A percentile compares a stretch with the other conserved stretches of the same genome.
These are phyloP conservation scores for Guadua angustifolia DNA, from an alignment of 176 grass and related monocot genomes.

Conservation along the genomic window DNA sequence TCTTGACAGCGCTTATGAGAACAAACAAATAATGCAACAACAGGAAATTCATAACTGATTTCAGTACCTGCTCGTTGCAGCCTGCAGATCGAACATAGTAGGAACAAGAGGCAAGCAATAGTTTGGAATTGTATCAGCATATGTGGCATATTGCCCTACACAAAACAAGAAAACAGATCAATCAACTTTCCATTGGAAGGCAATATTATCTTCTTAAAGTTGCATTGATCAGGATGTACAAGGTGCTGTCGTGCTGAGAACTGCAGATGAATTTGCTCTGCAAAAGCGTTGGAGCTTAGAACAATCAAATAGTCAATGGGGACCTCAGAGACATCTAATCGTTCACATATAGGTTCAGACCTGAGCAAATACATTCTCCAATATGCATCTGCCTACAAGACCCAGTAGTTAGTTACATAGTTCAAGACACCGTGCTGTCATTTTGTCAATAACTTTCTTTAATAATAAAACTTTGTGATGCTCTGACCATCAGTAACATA, in stretches of 20 bases:
- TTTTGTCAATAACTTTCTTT: slow-evolving; percentile 26
- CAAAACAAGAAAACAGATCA: slow-evolving; percentile 17
- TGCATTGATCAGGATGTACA: not conserved
- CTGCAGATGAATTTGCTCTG: not conserved
- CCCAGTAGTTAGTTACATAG: not conserved
- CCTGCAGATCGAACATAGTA: not conserved
- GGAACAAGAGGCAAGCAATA: not conserved
- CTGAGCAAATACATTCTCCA: not conserved
- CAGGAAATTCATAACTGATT: slow-evolving; percentile 8
- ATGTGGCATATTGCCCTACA: slow-evolving; percentile 11
- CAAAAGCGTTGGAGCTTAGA: not conserved
- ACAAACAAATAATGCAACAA: not conserved
- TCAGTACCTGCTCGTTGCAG: slow-evolving; percentile 7
- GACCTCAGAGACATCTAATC: not conserved
- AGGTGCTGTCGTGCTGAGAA: not conserved
- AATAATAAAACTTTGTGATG: not conserved
- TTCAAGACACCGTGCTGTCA: not conserved
- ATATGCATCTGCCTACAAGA: not conserved
- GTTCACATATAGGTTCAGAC: not conserved
- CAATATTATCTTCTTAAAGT: no score
- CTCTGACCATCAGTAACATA: not conserved
- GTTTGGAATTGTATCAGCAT: not conserved
- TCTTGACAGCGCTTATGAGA: not conserved
- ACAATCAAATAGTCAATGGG: not conserved
- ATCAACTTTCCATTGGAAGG: no score